phyloP scores from a whole-genome alignment of 495 filamentous ascomycete genomes.

The Podospora pseudocomata region DNA sequence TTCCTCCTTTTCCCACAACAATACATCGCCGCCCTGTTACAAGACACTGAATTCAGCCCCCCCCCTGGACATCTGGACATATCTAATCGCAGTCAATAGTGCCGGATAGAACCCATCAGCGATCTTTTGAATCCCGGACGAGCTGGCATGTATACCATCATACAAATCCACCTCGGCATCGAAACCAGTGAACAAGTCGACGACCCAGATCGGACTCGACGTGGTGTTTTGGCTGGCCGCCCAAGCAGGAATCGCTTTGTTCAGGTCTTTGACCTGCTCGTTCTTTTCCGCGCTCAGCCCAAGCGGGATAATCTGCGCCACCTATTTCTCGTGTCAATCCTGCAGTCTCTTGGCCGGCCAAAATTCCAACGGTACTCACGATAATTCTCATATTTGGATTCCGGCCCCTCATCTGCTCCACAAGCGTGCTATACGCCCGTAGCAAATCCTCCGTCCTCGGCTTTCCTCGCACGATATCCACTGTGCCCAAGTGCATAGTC shows the following conservation, averaged over 20 bases:
- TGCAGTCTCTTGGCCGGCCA: not conserved
- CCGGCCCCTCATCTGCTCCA: constrained; percentile 42
- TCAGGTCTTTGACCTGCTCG: constrained; percentile 41
- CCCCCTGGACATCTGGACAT: not conserved
- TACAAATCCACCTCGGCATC: constrained; percentile 35
- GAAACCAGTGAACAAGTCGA: constrained; percentile 50
- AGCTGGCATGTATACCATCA: constrained; percentile 51
- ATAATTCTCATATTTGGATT: constrained; percentile 52
- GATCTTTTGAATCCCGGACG: not conserved
- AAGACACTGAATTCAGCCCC: not conserved
- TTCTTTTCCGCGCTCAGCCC: constrained; percentile 31
- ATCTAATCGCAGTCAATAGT: not conserved
- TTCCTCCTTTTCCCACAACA: not conserved
- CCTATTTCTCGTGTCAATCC: constrained; percentile 27
- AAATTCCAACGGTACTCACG: constrained; percentile 30
- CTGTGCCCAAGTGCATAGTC: constrained; percentile 52
- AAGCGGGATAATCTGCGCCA: constrained; percentile 53
- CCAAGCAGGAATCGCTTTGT: constrained; percentile 47
- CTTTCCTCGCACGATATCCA: constrained; percentile 48
- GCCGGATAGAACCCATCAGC: constrained; percentile 4
- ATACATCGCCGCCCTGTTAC: no score
- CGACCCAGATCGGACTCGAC: constrained; percentile 49
- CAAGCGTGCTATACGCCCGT: constrained; percentile 44
- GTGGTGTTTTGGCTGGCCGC: constrained; percentile 44
- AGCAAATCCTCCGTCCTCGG: constrained; percentile 42